Evolutionary conservation across 169 alveolate species (phyloP).

Genomic region (Eimeria tenella): DNA sequence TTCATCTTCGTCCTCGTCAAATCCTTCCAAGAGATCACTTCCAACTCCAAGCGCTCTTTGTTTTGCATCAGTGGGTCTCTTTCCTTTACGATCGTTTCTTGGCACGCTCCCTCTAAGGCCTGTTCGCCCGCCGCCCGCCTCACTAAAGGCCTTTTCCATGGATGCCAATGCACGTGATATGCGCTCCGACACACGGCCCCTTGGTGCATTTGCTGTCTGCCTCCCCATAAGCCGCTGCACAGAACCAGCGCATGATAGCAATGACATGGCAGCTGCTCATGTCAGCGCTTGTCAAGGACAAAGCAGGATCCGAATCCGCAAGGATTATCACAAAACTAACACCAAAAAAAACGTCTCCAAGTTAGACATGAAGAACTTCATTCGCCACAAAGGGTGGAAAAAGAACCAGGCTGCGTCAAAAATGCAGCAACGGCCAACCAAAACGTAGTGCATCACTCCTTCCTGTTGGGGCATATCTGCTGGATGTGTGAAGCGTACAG

Average conservation of each 20-base stretch:
- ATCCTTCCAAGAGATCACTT: slow-evolving; percentile 1
- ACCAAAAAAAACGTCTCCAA: no score
- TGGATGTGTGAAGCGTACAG: no score
- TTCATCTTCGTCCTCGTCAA: slow-evolving; percentile 70
- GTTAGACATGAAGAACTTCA: no score
- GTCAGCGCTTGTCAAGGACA: background rate
- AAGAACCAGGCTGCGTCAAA: background rate
- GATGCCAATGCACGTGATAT: slow-evolving; percentile 38
- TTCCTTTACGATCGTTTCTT: background rate
- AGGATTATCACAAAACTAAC: no score
- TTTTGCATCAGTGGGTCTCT: background rate
- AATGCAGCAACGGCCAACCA: background rate
- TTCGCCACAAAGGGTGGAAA: no score
- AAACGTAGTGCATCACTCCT: background rate
- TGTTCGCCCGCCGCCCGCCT: slow-evolving; percentile 9
- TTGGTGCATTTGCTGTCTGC: background rate
- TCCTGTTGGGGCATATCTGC: no score
- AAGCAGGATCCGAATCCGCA: no score
- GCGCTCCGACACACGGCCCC: slow-evolving; percentile 43
- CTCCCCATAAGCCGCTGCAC: slow-evolving; percentile 47
- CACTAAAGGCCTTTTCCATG: slow-evolving; percentile 38
- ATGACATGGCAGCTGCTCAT: slow-evolving; percentile 5
- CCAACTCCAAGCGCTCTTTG: slow-evolving; percentile 37
- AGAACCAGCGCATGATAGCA: slow-evolving; percentile 51
- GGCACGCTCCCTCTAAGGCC: slow-evolving; percentile 36